Evolutionary conservation across 805 yeast species (phyloP).

Genomic region (Pichia pseudocactophila): DNA sequence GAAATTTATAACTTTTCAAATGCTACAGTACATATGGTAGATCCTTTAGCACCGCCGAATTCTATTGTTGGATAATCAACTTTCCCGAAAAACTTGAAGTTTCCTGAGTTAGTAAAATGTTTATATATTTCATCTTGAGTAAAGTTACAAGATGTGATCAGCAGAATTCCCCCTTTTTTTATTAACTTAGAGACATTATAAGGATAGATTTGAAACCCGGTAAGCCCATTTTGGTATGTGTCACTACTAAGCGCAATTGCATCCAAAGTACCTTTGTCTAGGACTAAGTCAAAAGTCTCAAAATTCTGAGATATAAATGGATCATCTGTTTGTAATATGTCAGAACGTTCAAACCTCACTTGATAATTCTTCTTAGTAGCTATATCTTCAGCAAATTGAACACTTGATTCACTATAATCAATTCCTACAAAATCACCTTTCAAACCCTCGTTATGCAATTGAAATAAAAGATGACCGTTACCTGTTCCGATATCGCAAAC

Average conservation of each 20-base stretch:
- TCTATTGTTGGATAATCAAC: slow-evolving; percentile 74
- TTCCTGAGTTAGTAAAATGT: slow-evolving; percentile 35
- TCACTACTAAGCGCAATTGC: slow-evolving; percentile 83
- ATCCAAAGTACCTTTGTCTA: slow-evolving; percentile 95
- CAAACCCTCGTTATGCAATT: slow-evolving; percentile 50
- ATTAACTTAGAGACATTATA: slow-evolving; percentile 48
- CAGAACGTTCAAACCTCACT: slow-evolving; percentile 54
- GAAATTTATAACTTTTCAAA: slow-evolving; percentile 36
- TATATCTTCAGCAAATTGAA: slow-evolving; percentile 60
- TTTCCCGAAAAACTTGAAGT: slow-evolving; percentile 51
- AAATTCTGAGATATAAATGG: slow-evolving; percentile 22
- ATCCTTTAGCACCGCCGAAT: slow-evolving; percentile 86
- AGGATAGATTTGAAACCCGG: slow-evolving; percentile 54
- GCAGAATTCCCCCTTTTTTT: slow-evolving; percentile 46
- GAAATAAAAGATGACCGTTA: slow-evolving; percentile 81
- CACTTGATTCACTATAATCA: slow-evolving; percentile 80
- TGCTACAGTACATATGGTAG: slow-evolving; percentile 81
- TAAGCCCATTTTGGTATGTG: slow-evolving; percentile 36
- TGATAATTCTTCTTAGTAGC: slow-evolving; percentile 32
- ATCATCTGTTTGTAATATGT: slow-evolving; percentile 43
- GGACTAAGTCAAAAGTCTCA: slow-evolving; percentile 56
- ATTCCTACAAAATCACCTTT: slow-evolving; percentile 55
- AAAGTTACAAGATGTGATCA: slow-evolving; percentile 90
- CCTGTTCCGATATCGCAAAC: slow-evolving; percentile 91
- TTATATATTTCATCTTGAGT: slow-evolving; percentile 66